Percentiles rank a stretch among this genome's conserved stretches.
These are phyloP conservation scores for Dictyostelium citrinum DNA, from an alignment of 78 protist genomes.

Conservation along the genomic window DNA sequence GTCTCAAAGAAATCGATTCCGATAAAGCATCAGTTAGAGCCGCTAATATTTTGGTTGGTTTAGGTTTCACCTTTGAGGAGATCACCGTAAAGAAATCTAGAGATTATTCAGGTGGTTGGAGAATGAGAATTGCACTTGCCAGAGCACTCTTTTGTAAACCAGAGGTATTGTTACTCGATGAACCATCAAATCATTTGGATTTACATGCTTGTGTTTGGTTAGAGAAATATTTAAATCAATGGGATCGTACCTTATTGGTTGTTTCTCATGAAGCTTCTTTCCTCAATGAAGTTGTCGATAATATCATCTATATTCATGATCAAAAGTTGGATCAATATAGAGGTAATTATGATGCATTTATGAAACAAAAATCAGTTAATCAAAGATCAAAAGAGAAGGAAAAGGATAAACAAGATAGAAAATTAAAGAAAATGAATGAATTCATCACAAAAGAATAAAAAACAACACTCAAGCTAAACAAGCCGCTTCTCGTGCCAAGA, in stretches of 20 bases:
- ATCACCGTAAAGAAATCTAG: conserved; percentile 40
- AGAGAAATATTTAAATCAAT: conserved; percentile 81
- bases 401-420: conserved; percentile 44
- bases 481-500: conserved; percentile 23
- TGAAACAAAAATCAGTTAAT: conserved; percentile 27
- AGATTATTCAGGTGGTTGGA: conserved; percentile 96
- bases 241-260: conserved; percentile 87
- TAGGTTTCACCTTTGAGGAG: conserved; percentile 86
- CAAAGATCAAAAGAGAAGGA: neutral
- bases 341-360: conserved; percentile 78
- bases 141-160: conserved; percentile 94
- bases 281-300: conserved; percentile 83
- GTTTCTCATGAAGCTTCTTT: conserved; percentile 95
- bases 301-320: conserved; percentile 85
- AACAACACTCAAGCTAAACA: conserved; percentile 38
- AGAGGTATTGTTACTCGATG: conserved; percentile 93
- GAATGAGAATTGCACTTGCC: conserved; percentile 96
- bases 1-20: conserved; percentile 82
- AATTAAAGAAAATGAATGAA: conserved; percentile 60
- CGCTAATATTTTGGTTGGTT: conserved; percentile 80
- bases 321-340: conserved; percentile 81
- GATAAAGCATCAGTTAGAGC: conserved; percentile 82
- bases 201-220: conserved; percentile 95
- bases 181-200: conserved; percentile 97
- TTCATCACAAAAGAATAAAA: conserved; percentile 42